Percentiles rank a stretch among this genome's conserved stretches.
These are phyloP conservation scores for Silybum marianum DNA, from an alignment of 129 eudicot genomes.

Conservation along the genomic window DNA sequence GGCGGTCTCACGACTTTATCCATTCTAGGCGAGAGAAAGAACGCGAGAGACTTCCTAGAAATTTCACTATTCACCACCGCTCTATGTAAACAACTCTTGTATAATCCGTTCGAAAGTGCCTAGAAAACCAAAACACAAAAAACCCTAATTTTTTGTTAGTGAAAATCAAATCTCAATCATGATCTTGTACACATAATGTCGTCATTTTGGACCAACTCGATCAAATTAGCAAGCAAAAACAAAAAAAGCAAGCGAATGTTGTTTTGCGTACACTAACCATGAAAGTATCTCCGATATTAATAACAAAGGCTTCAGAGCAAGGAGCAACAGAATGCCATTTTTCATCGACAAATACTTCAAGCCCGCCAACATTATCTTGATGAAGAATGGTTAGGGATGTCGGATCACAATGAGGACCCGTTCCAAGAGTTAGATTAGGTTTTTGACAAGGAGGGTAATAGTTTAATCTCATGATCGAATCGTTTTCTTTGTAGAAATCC, in stretches of 20 bases:
- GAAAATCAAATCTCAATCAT: constrained; percentile 4
- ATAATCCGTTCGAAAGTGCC: constrained; percentile 93
- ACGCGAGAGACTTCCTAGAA: constrained; percentile 78
- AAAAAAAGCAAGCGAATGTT: not conserved
- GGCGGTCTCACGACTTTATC: constrained; percentile 73
- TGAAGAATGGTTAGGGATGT: constrained; percentile 86
- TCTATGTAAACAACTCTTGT: constrained; percentile 94
- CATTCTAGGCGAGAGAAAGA: constrained; percentile 74
- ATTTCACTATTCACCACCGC: constrained; percentile 71
- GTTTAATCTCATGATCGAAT: constrained; percentile 83
- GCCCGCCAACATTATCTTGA: constrained; percentile 93
- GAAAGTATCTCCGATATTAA: constrained; percentile 93
- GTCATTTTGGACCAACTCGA: not conserved
- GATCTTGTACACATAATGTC: not conserved
- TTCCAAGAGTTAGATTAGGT: constrained; percentile 80
- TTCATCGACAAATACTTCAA: constrained; percentile 67
- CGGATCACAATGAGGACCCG: constrained; percentile 99
- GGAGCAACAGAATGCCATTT: constrained; percentile 84
- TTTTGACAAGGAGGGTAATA: constrained; percentile 80
- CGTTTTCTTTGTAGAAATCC: constrained; percentile 69
- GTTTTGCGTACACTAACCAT: constrained; percentile 48
- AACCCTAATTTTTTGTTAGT: constrained; percentile 13
- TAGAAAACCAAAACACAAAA: constrained; percentile 23
- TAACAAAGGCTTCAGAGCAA: constrained; percentile 69
- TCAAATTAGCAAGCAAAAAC: not conserved